Conservation (phyloP, 1,284 basidiomycete genomes). For the Ceratobasidium sp. region DNA sequence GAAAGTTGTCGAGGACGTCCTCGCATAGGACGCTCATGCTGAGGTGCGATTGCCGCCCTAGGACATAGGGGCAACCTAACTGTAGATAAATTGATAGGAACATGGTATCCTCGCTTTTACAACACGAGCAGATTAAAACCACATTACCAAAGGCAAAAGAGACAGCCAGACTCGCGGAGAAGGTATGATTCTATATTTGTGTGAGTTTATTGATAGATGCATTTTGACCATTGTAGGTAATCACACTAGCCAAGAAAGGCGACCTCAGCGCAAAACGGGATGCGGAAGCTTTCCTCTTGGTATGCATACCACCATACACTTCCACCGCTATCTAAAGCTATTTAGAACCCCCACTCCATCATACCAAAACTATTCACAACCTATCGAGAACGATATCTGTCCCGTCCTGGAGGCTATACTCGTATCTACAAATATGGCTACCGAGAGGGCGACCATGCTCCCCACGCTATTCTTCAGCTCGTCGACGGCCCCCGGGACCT, state of each 20-base stretch:
- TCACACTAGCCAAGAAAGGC: slow-evolving; percentile 86
- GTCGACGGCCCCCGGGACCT: slow-evolving; percentile 94
- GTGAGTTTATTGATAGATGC: neutral
- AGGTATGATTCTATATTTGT: slow-evolving; percentile 60
- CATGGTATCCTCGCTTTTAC: slow-evolving; percentile 90
- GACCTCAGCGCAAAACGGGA: slow-evolving; percentile 66
- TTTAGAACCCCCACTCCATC: slow-evolving; percentile 44
- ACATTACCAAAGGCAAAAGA: slow-evolving; percentile 97
- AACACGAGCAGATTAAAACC: slow-evolving; percentile 96
- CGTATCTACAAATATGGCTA: slow-evolving; percentile 90
- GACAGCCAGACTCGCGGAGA: slow-evolving; percentile 89
- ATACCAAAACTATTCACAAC: slow-evolving; percentile 83
- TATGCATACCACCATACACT: slow-evolving; percentile 40
- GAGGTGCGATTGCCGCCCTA: slow-evolving; percentile 59
- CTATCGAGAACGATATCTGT: slow-evolving; percentile 81
- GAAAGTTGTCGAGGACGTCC: slow-evolving; percentile 85
- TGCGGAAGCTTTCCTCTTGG: slow-evolving; percentile 77
- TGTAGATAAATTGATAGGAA: slow-evolving; percentile 63
- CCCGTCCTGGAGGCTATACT: slow-evolving; percentile 93
- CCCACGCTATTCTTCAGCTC: slow-evolving; percentile 88
- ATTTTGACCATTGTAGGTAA: slow-evolving; percentile 63
- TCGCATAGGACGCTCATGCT: slow-evolving; percentile 88
- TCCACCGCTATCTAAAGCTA: slow-evolving; percentile 6
- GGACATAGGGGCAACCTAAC: slow-evolving; percentile 15
- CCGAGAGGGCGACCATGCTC: slow-evolving; percentile 91